phyloP scores from a whole-genome alignment of 768 basidiomycete species.

The Leccinum uliginosum region DNA sequence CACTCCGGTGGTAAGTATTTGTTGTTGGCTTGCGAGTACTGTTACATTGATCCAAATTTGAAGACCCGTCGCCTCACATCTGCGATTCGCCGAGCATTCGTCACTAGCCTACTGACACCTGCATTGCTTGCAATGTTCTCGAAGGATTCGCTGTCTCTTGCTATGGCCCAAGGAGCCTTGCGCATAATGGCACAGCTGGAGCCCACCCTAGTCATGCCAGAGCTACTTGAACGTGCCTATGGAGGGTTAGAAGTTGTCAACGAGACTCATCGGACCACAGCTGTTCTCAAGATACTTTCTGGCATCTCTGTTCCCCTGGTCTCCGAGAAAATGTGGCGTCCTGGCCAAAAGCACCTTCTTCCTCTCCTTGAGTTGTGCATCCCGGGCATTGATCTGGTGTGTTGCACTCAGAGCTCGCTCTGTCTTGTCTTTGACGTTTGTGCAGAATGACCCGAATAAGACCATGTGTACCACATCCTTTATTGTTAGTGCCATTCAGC shows the following conservation, averaged over 20 bases:
- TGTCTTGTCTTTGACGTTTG: constrained; percentile 1
- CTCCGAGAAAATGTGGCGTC: constrained; percentile 73
- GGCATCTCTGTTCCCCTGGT: constrained; percentile 73
- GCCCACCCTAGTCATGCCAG: constrained; percentile 83
- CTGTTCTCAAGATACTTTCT: constrained; percentile 80
- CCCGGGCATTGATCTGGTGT: constrained; percentile 86
- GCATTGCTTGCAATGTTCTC: constrained; percentile 89
- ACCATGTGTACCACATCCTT: constrained; percentile 79
- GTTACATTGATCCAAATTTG: not conserved
- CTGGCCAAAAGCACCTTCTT: constrained; percentile 84
- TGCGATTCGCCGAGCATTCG: constrained; percentile 77
- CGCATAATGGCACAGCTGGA: constrained; percentile 76
- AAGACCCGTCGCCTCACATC: constrained; percentile 77
- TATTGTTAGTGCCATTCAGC: constrained; percentile 67
- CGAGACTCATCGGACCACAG: constrained; percentile 93
- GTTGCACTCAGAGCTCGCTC: constrained; percentile 17
- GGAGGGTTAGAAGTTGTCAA: constrained; percentile 89
- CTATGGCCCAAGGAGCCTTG: constrained; percentile 76
- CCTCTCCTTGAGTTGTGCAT: constrained; percentile 85
- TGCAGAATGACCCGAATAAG: constrained; percentile 75
- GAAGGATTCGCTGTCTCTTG: constrained; percentile 76
- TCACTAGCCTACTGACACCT: constrained; percentile 76
- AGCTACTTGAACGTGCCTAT: constrained; percentile 86
- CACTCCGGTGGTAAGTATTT: constrained; percentile 58
- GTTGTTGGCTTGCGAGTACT: not conserved